Base-by-base conservation (phyloP, 106 monocot genomes). In the Posidonia australis region DNA sequence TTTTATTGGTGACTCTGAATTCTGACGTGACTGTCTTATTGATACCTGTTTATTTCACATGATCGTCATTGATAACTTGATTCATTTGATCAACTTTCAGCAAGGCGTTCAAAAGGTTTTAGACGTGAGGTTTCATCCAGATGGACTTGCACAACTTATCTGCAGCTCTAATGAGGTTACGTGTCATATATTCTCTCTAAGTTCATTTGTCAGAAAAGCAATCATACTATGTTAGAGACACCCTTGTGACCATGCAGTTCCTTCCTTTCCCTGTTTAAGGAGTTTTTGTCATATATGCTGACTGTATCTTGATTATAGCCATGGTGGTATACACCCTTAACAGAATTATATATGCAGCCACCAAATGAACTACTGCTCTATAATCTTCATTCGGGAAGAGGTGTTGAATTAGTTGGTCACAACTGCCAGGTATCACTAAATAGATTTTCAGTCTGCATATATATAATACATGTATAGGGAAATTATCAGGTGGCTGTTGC, bases 81-180 rank as follows among this genome's bases (percentile, higher is more conserved):
- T 6, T 54, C 24, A 1, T 73, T 64, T 44, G 18, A 26, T 53
- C 64, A 32, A 20, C n/a, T 71, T 79, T 57, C 81, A 86, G 86
- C 81, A 79, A 75, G 81, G 83, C 60, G 76, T 77, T 23, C 86
- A 84, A 67, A 91, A 83, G 75, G 83, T 91, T 70, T 66, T 91
- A 67, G 74, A 91, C 72, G 83, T 86, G 24, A 86, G 74, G 68
- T 86, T 91, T 77, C 91, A 91, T 52, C 91, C 86, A 26, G 91
- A 91, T 70, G 91, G 91, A 47, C 81, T 86, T 29, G 83, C 91
- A 64, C 91, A 91, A 65, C 81, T 91, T 76, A 78, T 91, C n/a
- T 91, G 86, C 66, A 79, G 91, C 74, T 79, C 85, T n/a, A 86
- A 86, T 79, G 77, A 91, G 91, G 91, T 84, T 27, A 21, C 67